Percentiles rank a stretch among this genome's conserved stretches.
These are phyloP conservation scores for Aspergillus pseudoterreus DNA, from an alignment of 2,329 filamentous ascomycete species.

Conservation along the genomic window DNA sequence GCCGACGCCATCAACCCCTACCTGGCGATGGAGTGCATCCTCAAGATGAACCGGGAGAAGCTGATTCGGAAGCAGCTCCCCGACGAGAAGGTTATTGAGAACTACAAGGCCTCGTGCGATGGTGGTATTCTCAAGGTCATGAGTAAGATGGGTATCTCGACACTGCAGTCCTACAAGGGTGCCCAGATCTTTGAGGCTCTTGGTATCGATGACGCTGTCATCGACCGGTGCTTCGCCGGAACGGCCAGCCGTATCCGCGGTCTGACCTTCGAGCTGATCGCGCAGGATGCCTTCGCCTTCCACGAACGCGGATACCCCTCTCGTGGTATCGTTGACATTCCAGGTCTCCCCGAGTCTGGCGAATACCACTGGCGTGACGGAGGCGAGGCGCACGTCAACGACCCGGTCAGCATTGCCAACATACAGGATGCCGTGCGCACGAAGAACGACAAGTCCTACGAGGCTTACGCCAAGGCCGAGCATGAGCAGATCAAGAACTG, in stretches of 20 bases:
- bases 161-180: constrained; percentile 92
- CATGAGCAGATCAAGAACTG: constrained; percentile 97
- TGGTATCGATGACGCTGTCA: constrained; percentile 84
- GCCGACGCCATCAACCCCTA: constrained; percentile 94
- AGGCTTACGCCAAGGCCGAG: constrained; percentile 88
- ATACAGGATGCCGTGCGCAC: constrained; percentile 93
- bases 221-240: constrained; percentile 91
- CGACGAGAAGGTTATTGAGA: constrained; percentile 79
- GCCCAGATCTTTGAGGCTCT: constrained; percentile 97
- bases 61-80: constrained; percentile 85
- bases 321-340: constrained; percentile 69
- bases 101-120: constrained; percentile 96
- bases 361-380: constrained; percentile 99
- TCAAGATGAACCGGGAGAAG: constrained; percentile 93
- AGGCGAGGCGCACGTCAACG: constrained; percentile 91
- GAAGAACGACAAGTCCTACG: constrained; percentile 98
- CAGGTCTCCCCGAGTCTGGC: constrained; percentile 83
- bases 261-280: constrained; percentile 88
- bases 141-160: constrained; percentile 99
- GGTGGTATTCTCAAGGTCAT: constrained; percentile 98
- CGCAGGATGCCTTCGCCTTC: constrained; percentile 89
- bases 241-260: constrained; percentile 93
- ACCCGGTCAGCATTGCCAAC: constrained; percentile 90
- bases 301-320: constrained; percentile 91
- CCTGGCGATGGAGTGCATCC: constrained; percentile 90